These are phyloP conservation scores for Creolimax fragrantissima DNA, from an alignment of 78 protist species.

Conservation along the genomic window DNA sequence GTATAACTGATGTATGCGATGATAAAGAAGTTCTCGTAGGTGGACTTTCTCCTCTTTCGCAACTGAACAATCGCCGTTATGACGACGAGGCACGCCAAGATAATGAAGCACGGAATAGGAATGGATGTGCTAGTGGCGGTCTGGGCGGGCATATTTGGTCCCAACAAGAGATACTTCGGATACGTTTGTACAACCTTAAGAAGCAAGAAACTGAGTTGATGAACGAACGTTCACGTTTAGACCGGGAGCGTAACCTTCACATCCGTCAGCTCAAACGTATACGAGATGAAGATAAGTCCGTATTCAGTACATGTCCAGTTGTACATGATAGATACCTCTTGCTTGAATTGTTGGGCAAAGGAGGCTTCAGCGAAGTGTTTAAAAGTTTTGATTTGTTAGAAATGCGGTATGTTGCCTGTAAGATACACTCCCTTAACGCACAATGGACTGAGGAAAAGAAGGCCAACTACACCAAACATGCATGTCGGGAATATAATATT, in stretches of 20 bases:
- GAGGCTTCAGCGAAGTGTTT: constrained; percentile 82
- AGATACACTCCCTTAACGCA: constrained; percentile 67
- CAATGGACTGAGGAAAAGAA: constrained; percentile 59
- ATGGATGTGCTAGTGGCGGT: too few species aligned
- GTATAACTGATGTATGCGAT: too few species aligned
- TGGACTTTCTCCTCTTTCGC: not conserved
- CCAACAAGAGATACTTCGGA: not conserved
- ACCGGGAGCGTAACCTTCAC: constrained; percentile 1
- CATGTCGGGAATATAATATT: constrained; percentile 69
- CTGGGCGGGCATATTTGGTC: too few species aligned
- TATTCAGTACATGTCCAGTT: not conserved
- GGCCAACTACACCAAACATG: constrained; percentile 50
- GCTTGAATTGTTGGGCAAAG: constrained; percentile 65
- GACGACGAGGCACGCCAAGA: not conserved
- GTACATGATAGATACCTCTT: constrained; percentile 53
- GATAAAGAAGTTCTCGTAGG: not conserved
- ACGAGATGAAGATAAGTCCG: constrained; percentile 26
- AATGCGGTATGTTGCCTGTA: constrained; percentile 67
- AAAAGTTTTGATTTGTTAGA: constrained; percentile 51
- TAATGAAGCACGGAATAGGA: too few species aligned
- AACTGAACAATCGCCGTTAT: not conserved
- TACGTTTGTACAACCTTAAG: not conserved
- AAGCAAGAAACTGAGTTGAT: constrained; percentile 6
- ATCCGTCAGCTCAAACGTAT: constrained; percentile 21
- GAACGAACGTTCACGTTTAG: not conserved